These are phyloP conservation scores for Starmerella bacillaris DNA, from an alignment of 805 yeast genomes.

Conservation along the genomic window DNA sequence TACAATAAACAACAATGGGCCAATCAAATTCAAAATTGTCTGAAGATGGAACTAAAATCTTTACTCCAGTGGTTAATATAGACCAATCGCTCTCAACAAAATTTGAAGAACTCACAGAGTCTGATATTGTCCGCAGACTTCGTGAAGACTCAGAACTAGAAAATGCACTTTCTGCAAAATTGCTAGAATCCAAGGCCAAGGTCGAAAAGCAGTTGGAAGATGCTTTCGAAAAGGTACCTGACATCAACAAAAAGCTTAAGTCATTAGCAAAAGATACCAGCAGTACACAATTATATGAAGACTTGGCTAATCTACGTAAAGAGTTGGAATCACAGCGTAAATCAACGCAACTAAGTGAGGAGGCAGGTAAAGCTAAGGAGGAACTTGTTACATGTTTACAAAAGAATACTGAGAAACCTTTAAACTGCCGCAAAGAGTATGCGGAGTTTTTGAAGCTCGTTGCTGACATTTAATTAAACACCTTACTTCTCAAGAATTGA, in stretches of 20 bases:
- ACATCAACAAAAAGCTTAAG: slow-evolving; percentile 11
- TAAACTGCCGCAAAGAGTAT: slow-evolving; percentile 21
- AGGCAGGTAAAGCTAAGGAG: slow-evolving; percentile 2
- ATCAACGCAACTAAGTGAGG: not conserved
- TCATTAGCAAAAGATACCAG: slow-evolving; percentile 10
- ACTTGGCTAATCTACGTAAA: slow-evolving; percentile 19
- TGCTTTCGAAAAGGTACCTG: slow-evolving; percentile 9
- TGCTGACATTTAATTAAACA: too few relatives aligned
- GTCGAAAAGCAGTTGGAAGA: slow-evolving; percentile 18
- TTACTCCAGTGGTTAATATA: slow-evolving; percentile 21
- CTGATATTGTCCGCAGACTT: slow-evolving; percentile 25
- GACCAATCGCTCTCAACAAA: slow-evolving; percentile 20
- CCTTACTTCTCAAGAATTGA: too few relatives aligned
- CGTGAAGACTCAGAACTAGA: slow-evolving; percentile 22
- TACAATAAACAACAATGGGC: slow-evolving; percentile 20
- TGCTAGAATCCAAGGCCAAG: slow-evolving; percentile 20
- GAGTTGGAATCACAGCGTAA: slow-evolving; percentile 10
- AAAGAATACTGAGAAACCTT: slow-evolving; percentile 19
- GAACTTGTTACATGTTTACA: slow-evolving; percentile 20
- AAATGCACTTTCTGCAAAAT: slow-evolving; percentile 22
- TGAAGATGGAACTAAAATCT: slow-evolving; percentile 16
- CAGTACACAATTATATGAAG: slow-evolving; percentile 14
- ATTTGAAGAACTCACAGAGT: slow-evolving; percentile 21
- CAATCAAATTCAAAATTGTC: slow-evolving; percentile 17
- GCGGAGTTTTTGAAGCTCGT: slow-evolving; percentile 17